Evolutionary conservation across 23 red algal species (phyloP), one percentile per base, ranked within the genome.

Genomic region (Chondrus crispus): DNA sequence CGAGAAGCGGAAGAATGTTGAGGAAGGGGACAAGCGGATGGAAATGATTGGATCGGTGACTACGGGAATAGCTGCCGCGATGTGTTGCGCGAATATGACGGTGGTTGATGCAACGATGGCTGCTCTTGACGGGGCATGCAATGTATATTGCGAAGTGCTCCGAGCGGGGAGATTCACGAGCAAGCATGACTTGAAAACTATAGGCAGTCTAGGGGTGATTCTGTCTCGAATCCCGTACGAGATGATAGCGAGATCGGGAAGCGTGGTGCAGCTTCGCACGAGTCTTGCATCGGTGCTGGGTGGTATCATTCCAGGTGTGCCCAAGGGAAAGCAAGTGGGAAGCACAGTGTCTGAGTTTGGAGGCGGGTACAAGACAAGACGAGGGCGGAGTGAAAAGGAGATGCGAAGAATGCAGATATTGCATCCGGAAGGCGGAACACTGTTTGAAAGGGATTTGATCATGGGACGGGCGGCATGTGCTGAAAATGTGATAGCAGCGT

Each of bases 381-480:
- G 62, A 48, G 76, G 82, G n/a, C 48, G 28, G 9, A 72, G 51
- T 82, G 38, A 51, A 14, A 88, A 46, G 53, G 92, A 94, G 71
- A 83, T 71, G 12, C 92, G 92, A n/a, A 78, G 92, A 46, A 32
- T 64, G 4, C 51, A 57, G 38, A 63, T 87, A 26, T 36, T 71
- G n/a, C 92, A 94, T 80, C 92, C 92, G 33, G 92, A 87, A 40
- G 82, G 92, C 46, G 92, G 92, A 26, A 76, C 69, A 38, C 73
- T 94, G 3, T 69, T 85, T 49, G 75, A 87, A 35, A 63, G 92
- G 29, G 92, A 94, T 57, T 37, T 87, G 19, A 69, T 94, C 45
- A 39, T 38, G 2, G 83, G 50, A 16, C 64, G 92, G 4, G 82
- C 72, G 2, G 39, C 62, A 28, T 92, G 89, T 42, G 20, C 69